phyloP scores from a whole-genome alignment of 2,329 filamentous ascomycete species.

The Aspergillus sergii region DNA sequence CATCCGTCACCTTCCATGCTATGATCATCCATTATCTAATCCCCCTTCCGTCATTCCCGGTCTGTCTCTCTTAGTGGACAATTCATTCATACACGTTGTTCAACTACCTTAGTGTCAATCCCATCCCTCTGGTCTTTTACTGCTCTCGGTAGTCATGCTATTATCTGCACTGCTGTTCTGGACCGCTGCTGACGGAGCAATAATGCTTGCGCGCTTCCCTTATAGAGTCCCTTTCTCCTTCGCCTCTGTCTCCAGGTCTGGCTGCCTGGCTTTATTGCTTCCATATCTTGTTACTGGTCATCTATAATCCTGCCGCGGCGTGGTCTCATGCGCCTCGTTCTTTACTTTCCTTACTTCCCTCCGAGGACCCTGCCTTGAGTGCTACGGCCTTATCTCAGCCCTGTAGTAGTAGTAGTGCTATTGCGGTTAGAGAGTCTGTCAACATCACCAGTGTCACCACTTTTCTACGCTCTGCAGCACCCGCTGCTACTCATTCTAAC shows the following conservation, averaged over 20 bases:
- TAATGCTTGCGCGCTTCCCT: constrained; percentile 18
- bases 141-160: constrained; percentile 1
- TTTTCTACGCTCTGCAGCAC: background rate
- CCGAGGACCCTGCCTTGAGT: background rate
- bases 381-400: background rate
- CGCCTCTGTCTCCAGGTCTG: constrained; percentile 14
- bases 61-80: constrained; percentile 19
- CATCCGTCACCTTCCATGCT: constrained; percentile 25
- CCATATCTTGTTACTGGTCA: constrained; percentile 13
- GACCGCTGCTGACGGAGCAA: constrained; percentile 22
- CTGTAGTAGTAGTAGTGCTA: constrained; percentile 6
- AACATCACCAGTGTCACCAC: constrained; percentile 6
- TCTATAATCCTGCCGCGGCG: constrained; percentile 2
- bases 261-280: constrained; percentile 16
- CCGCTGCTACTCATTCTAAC: constrained; percentile 4
- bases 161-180: constrained; percentile 19
- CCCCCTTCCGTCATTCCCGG: constrained; percentile 29
- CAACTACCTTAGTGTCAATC: constrained; percentile 11
- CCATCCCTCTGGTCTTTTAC: background rate
- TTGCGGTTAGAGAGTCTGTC: constrained; percentile 14
- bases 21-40: constrained; percentile 23
- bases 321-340: constrained; percentile 4
- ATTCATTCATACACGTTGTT: constrained; percentile 2
- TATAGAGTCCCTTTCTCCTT: constrained; percentile 24
- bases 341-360: constrained; percentile 4